Evolutionary conservation across 2,329 filamentous ascomycete species (phyloP).

Genomic region (Xylariomycetidae sp.): DNA sequence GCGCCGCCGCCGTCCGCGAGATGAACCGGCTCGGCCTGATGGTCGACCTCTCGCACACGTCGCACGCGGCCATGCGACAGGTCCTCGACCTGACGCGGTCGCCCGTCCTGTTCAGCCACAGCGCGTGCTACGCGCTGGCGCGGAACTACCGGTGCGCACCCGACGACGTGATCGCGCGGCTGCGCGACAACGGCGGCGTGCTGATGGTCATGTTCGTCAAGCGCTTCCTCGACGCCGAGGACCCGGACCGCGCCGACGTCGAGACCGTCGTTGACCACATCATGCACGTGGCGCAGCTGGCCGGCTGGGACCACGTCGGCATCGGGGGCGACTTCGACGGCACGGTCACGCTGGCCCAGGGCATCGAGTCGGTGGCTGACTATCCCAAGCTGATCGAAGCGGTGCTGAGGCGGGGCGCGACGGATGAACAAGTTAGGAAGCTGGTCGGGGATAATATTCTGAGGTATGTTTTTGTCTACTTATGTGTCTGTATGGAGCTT

Average conservation of each 20-base stretch:
- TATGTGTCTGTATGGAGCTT: no score
- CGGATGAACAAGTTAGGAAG: conserved; percentile 23
- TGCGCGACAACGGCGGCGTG: conserved; percentile 15
- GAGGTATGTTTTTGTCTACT: conserved; percentile 1
- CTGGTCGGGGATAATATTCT: conserved; percentile 26
- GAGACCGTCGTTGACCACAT: conserved; percentile 27
- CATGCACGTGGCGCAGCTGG: conserved; percentile 21
- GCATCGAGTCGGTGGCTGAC: conserved; percentile 17
- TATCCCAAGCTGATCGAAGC: conserved; percentile 29
- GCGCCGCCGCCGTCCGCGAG: conserved; percentile 51
- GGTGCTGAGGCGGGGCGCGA: conserved; percentile 25
- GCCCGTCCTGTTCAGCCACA: conserved; percentile 64
- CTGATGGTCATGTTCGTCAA: conserved; percentile 14
- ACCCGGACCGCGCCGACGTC: conserved; percentile 11
- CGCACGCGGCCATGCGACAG: conserved; percentile 58
- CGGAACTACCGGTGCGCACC: conserved; percentile 59
- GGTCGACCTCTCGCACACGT: conserved; percentile 61
- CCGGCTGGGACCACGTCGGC: conserved; percentile 28
- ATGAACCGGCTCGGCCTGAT: conserved; percentile 69
- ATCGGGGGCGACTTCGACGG: conserved; percentile 31
- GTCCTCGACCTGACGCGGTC: conserved; percentile 46
- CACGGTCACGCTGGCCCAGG: conserved; percentile 13
- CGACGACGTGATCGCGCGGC: conserved; percentile 13
- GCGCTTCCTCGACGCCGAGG: conserved; percentile 12
- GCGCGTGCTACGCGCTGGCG: conserved; percentile 53